Evolutionary conservation across 345 rosid genomes (phyloP).

Genomic region (Gossypioides kirkii): DNA sequence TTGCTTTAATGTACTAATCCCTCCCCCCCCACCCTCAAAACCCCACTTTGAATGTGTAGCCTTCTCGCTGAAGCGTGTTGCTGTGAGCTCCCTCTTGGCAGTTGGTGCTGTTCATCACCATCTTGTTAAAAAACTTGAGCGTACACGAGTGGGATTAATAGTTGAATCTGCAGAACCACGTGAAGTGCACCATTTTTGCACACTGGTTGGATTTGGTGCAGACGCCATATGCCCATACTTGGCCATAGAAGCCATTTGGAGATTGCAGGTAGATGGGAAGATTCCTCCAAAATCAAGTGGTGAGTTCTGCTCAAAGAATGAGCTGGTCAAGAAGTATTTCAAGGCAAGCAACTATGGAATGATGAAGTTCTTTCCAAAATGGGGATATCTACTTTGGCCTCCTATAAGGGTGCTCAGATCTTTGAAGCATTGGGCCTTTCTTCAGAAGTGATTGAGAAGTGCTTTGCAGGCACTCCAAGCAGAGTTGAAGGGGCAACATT

Average conservation of each 20-base stretch:
- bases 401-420: slow-evolving; percentile 98
- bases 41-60: slow-evolving; percentile 32
- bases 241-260: slow-evolving; percentile 76
- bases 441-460: slow-evolving; percentile 85
- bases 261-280: slow-evolving; percentile 91
- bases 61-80: slow-evolving; percentile 70
- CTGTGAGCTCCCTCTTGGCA: slow-evolving; percentile 95
- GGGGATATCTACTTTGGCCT: slow-evolving; percentile 98
- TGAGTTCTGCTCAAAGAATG: slow-evolving; percentile 69
- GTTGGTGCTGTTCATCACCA: slow-evolving; percentile 98
- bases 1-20: neutral
- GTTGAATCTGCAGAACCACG: slow-evolving; percentile 98
- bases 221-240: slow-evolving; percentile 97
- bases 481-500: slow-evolving; percentile 97
- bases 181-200: slow-evolving; percentile 98
- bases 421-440: slow-evolving; percentile 98
- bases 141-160: slow-evolving; percentile 81
- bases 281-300: slow-evolving; percentile 83
- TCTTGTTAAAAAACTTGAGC: slow-evolving; percentile 78
- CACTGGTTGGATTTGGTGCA: slow-evolving; percentile 89
- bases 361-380: slow-evolving; percentile 99
- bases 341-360: slow-evolving; percentile 97
- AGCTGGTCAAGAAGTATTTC: slow-evolving; percentile 83
- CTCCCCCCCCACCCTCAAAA: too few relatives aligned
- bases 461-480: slow-evolving; percentile 98